phyloP scores from a whole-genome alignment of 495 filamentous ascomycete species.

The Aspergillus campestris region DNA sequence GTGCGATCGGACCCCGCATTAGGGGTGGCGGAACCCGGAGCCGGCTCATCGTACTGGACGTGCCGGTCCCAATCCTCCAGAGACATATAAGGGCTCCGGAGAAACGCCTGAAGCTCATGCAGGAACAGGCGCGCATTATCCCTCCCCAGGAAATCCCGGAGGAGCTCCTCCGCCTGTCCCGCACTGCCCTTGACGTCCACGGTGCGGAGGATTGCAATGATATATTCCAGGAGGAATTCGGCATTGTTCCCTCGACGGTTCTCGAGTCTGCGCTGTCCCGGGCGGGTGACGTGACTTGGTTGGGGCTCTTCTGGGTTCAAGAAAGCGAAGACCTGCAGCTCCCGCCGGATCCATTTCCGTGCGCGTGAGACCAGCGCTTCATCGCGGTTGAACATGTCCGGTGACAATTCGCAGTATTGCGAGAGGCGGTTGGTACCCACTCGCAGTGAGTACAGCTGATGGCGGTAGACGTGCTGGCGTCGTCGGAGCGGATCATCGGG shows the following conservation, averaged over 20 bases:
- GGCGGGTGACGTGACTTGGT: slow-evolving; percentile 17
- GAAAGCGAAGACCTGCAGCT: slow-evolving; percentile 81
- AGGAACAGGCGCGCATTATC: slow-evolving; percentile 72
- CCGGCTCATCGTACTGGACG: slow-evolving; percentile 57
- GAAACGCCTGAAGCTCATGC: slow-evolving; percentile 74
- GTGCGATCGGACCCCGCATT: slow-evolving; percentile 5
- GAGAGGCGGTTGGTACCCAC: slow-evolving; percentile 79
- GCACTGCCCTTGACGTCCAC: slow-evolving; percentile 81
- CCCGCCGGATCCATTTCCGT: slow-evolving; percentile 79
- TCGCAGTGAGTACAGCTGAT: slow-evolving; percentile 71
- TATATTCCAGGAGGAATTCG: slow-evolving; percentile 85
- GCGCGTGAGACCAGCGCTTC: slow-evolving; percentile 69
- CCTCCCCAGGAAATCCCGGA: slow-evolving; percentile 77
- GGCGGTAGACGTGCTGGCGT: slow-evolving; percentile 67
- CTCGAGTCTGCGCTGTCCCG: slow-evolving; percentile 29
- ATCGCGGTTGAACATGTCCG: slow-evolving; percentile 53
- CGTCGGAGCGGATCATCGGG: slow-evolving; percentile 53
- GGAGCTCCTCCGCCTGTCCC: slow-evolving; percentile 79
- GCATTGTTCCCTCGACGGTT: slow-evolving; percentile 60
- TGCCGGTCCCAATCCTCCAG: slow-evolving; percentile 72
- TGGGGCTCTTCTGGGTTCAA: slow-evolving; percentile 36
- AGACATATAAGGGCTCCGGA: slow-evolving; percentile 65
- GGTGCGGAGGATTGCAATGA: slow-evolving; percentile 79
- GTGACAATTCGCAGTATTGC: slow-evolving; percentile 66
- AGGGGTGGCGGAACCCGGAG: neutral